phyloP scores from a whole-genome alignment of 495 filamentous ascomycete genomes.

The Alectoria sarmentosa region DNA sequence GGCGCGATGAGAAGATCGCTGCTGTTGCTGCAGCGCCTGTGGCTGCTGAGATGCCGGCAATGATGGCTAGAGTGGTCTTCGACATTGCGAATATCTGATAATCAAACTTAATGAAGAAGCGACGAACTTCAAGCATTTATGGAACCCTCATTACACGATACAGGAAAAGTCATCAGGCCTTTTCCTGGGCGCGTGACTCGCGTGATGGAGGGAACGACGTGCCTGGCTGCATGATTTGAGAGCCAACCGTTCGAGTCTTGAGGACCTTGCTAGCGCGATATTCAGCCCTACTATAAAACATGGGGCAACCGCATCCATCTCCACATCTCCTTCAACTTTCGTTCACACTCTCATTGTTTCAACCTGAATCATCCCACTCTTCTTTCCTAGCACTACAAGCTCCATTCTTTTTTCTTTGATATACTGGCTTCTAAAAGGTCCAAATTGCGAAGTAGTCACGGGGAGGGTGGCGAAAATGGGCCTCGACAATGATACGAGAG shows the following conservation, averaged over 20 bases:
- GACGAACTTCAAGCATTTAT: background rate
- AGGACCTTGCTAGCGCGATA: conserved; percentile 11
- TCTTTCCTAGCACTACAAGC: background rate
- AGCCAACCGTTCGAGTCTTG: conserved; percentile 14
- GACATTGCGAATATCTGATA: conserved; percentile 51
- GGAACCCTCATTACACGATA: background rate
- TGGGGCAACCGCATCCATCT: conserved; percentile 4
- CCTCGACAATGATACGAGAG: conserved; percentile 73
- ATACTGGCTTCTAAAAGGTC: background rate
- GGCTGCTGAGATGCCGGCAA: conserved; percentile 83
- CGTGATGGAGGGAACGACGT: conserved; percentile 16
- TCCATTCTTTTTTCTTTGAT: background rate
- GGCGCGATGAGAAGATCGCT: conserved; percentile 61
- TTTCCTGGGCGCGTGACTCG: conserved; percentile 9
- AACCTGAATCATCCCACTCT: background rate
- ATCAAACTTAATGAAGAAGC: background rate
- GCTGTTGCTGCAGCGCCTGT: conserved; percentile 80
- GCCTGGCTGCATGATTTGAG: background rate
- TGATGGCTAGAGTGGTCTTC: conserved; percentile 77
- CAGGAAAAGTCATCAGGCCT: conserved; percentile 12
- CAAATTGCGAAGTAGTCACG: conserved; percentile 21
- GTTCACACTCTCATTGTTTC: background rate
- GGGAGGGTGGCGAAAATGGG: conserved; percentile 38
- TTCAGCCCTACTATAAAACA: conserved; percentile 1
- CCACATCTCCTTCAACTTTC: background rate